Evolutionary conservation across 306 rosid species (phyloP).

Genomic region (Begonia masoniana): DNA sequence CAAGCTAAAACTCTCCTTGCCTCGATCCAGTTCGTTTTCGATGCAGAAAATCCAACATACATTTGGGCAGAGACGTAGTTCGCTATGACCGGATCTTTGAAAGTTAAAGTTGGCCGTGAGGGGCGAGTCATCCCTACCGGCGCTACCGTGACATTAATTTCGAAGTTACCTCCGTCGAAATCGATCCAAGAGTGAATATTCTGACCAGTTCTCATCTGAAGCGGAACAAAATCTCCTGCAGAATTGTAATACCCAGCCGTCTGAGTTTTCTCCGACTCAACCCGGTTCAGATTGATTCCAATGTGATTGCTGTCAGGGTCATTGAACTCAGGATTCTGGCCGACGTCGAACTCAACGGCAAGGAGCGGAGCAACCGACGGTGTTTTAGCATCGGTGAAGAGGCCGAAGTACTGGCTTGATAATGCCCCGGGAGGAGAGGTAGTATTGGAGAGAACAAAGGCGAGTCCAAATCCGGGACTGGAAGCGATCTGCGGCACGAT

Average conservation of each 20-base stretch:
- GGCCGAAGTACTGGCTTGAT: constrained; percentile 77
- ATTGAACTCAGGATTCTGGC: constrained; percentile 65
- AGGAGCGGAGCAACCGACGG: constrained; percentile 38
- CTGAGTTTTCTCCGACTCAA: neutral
- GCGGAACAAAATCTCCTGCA: constrained; percentile 34
- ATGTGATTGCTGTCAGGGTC: constrained; percentile 64
- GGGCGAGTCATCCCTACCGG: constrained; percentile 54
- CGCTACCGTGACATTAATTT: constrained; percentile 54
- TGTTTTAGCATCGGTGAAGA: constrained; percentile 45
- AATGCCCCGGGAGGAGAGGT: constrained; percentile 62
- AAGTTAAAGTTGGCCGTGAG: constrained; percentile 34
- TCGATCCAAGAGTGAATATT: constrained; percentile 80
- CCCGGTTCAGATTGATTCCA: constrained; percentile 59
- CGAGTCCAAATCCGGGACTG: constrained; percentile 77
- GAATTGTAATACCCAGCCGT: constrained; percentile 57
- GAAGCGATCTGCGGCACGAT: constrained; percentile 37
- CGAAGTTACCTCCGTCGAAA: constrained; percentile 33
- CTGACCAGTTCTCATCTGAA: constrained; percentile 46
- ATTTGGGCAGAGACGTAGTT: constrained; percentile 54
- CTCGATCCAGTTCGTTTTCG: constrained; percentile 63
- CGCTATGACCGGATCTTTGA: constrained; percentile 25
- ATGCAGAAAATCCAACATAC: constrained; percentile 86
- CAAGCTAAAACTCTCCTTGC: constrained; percentile 71
- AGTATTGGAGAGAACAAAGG: constrained; percentile 54
- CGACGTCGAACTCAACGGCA: constrained; percentile 81